These are phyloP conservation scores for Sinapis alba DNA, from an alignment of 441 rosid species.

Conservation along the genomic window DNA sequence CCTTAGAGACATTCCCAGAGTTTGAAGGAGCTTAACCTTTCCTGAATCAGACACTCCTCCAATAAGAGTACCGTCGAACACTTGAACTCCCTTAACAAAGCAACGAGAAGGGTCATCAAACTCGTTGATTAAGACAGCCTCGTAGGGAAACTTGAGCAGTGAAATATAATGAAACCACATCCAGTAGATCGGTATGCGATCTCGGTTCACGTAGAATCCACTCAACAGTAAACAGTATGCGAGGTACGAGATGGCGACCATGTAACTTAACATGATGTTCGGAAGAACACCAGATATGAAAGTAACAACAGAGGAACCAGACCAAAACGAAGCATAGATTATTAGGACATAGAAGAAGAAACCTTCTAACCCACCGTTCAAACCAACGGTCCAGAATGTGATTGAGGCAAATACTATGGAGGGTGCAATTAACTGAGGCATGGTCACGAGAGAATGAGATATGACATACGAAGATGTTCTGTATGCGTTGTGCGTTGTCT, in stretches of 20 bases:
- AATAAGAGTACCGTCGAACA: not conserved
- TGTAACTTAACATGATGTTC: not conserved
- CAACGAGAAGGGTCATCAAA: constrained; percentile 2
- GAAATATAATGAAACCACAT: not conserved
- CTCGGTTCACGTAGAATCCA: constrained; percentile 1
- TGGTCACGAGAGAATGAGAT: not conserved
- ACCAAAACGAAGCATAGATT: not conserved
- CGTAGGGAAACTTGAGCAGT: constrained; percentile 5
- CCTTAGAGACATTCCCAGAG: not conserved
- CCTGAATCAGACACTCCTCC: not conserved
- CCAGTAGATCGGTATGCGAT: constrained; percentile 2
- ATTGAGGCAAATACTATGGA: not conserved
- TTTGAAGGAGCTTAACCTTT: constrained; percentile 1
- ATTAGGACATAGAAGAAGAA: not conserved
- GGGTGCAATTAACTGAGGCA: not conserved
- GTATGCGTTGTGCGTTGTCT: constrained; percentile 2
- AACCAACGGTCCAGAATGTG: constrained; percentile 1
- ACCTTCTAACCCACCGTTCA: not conserved
- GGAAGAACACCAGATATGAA: not conserved
- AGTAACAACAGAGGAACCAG: not conserved
- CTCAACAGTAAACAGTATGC: constrained; percentile 1
- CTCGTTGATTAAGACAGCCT: constrained; percentile 6
- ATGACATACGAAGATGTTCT: not conserved
- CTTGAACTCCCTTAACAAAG: constrained; percentile 5
- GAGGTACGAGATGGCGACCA: not conserved